These are phyloP conservation scores for Arachnomyces sp. DNA, from an alignment of 2,329 filamentous ascomycete genomes.

Conservation along the genomic window DNA sequence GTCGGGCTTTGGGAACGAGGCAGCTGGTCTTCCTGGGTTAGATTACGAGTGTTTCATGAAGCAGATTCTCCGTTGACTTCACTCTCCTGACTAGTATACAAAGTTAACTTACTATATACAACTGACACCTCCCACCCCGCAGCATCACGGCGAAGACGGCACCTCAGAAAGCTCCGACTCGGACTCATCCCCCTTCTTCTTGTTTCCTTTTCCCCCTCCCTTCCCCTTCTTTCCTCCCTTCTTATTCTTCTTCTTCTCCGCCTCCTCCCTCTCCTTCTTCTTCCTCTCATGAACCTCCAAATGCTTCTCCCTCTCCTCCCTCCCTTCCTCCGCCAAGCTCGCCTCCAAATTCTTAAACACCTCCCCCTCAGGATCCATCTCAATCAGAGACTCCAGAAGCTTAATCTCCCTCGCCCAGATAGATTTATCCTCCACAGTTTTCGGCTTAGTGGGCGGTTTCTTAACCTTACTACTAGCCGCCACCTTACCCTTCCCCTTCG, in stretches of 20 bases:
- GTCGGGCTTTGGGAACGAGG: too few relatives aligned
- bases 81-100: too few relatives aligned
- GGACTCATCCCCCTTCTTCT: conserved; percentile 9
- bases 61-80: too few relatives aligned
- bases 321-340: conserved; percentile 59
- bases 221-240: conserved; percentile 31
- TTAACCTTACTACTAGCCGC: conserved; percentile 17
- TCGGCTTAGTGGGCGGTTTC: conserved; percentile 14
- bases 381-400: conserved; percentile 78
- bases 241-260: conserved; percentile 38
- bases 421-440: conserved; percentile 62
- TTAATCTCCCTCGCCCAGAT: conserved; percentile 95
- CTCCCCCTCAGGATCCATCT: conserved; percentile 66
- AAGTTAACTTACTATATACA: too few relatives aligned
- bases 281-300: conserved; percentile 74
- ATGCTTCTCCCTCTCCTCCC: conserved; percentile 62
- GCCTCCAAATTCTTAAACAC: conserved; percentile 61
- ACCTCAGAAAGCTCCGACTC: neutral
- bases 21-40: too few relatives aligned
- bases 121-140: too few relatives aligned
- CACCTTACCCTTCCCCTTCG: conserved; percentile 13
- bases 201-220: conserved; percentile 18
- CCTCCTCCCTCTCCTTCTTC: conserved; percentile 47
- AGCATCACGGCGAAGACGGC: too few relatives aligned
- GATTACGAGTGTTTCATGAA: too few relatives aligned